phyloP scores from a whole-genome alignment of 305 asterid species.

The Ruellia speciosa region DNA sequence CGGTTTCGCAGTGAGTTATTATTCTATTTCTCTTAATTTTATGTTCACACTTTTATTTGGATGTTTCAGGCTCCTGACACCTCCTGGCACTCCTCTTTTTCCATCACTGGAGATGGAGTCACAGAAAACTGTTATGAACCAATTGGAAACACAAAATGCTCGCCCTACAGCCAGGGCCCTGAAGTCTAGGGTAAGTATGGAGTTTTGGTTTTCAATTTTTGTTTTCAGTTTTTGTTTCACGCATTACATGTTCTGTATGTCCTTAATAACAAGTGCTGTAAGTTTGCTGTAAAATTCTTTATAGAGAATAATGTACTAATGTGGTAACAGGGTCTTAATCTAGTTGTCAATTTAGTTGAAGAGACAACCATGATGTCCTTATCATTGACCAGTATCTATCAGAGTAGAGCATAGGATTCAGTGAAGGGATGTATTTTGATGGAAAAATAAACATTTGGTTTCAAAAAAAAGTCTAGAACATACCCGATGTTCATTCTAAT shows the following conservation, averaged over 20 bases:
- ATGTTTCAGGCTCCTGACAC: slow-evolving; percentile 82
- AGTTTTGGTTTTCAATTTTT: slow-evolving; percentile 5
- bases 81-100: slow-evolving; percentile 97
- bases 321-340: no score
- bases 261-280: slow-evolving; percentile 7
- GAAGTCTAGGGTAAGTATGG: slow-evolving; percentile 72
- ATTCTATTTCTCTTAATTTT: slow-evolving; percentile 10
- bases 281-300: slow-evolving; percentile 7
- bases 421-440: no score
- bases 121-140: slow-evolving; percentile 63
- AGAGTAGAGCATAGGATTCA: no score
- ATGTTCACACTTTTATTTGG: slow-evolving; percentile 8
- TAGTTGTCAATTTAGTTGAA: no score
- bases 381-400: no score
- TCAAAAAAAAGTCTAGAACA: no score
- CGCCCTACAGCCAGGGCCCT: slow-evolving; percentile 48
- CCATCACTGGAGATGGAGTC: slow-evolving; percentile 91
- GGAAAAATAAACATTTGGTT: no score
- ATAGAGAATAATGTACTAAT: background rate
- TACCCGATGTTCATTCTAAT: no score
- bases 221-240: background rate
- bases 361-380: no score
- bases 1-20: slow-evolving; percentile 5
- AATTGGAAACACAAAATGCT: slow-evolving; percentile 68
- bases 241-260: slow-evolving; percentile 4